phyloP scores from a whole-genome alignment of 164 flowering plant species.

The Amborella trichopoda region DNA sequence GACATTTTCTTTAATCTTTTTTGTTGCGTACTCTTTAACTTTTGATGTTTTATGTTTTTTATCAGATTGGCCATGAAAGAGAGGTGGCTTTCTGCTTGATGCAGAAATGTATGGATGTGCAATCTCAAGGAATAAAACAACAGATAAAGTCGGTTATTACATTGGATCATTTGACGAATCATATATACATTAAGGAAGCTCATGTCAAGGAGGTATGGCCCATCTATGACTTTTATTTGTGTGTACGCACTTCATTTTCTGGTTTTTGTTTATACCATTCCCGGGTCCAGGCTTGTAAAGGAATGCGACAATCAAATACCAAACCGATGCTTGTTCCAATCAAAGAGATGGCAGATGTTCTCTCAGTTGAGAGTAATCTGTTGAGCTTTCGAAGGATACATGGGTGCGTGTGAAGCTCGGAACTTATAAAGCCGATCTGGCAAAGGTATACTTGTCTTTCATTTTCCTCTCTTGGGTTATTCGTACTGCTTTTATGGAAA shows the following conservation, averaged over 20 bases:
- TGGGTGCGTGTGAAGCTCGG: constrained; percentile 98
- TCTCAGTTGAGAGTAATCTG: constrained; percentile 83
- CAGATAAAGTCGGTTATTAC: constrained; percentile 87
- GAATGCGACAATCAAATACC: constrained; percentile 42
- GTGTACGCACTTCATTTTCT: no score
- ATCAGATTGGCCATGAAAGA: constrained; percentile 82
- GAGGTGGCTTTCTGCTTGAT: constrained; percentile 86
- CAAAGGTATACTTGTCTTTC: constrained; percentile 45
- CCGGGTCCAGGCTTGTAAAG: constrained; percentile 95
- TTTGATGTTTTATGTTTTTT: constrained; percentile 1
- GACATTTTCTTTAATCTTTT: background rate
- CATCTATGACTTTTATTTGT: no score
- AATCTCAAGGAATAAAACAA: constrained; percentile 54
- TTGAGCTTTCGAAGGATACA: constrained; percentile 66
- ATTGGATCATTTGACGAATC: constrained; percentile 87
- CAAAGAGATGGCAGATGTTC: constrained; percentile 96
- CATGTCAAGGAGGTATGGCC: constrained; percentile 86
- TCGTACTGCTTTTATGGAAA: no score
- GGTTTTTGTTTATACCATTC: no score
- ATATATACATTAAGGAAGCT: constrained; percentile 83
- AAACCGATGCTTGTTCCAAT: constrained; percentile 81
- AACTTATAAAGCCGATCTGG: constrained; percentile 93
- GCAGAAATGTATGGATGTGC: constrained; percentile 71
- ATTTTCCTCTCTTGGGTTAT: no score
- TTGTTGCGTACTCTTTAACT: background rate